These are phyloP conservation scores for Butyriboletus loyo DNA, from an alignment of 768 basidiomycete species.

Conservation along the genomic window DNA sequence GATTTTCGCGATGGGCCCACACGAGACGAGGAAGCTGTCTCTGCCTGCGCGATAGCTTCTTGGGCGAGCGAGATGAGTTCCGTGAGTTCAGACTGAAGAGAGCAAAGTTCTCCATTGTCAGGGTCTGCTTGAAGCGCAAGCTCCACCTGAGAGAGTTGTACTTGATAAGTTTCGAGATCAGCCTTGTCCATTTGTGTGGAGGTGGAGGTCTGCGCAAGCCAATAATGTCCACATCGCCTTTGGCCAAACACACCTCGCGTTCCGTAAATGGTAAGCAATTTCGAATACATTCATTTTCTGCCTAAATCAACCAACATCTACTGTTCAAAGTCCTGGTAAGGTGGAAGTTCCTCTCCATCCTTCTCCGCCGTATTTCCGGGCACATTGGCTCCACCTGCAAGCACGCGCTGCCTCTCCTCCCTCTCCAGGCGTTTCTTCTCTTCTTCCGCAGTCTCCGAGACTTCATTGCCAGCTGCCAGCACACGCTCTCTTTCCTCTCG, in stretches of 20 bases:
- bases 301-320: not conserved
- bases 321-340: constrained; percentile 40
- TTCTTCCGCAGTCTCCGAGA: constrained; percentile 52
- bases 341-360: constrained; percentile 39
- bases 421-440: constrained; percentile 65
- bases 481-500: constrained; percentile 51
- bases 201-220: not conserved
- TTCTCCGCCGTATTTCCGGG: constrained; percentile 28
- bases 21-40: constrained; percentile 59
- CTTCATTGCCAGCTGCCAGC: constrained; percentile 24
- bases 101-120: constrained; percentile 65
- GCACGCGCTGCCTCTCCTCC: constrained; percentile 60
- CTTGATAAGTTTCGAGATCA: constrained; percentile 88
- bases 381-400: constrained; percentile 21
- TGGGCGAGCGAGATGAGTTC: constrained; percentile 83
- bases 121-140: constrained; percentile 74
- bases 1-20: constrained; percentile 56
- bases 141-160: constrained; percentile 87
- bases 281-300: not conserved
- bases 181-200: constrained; percentile 44
- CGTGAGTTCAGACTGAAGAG: constrained; percentile 72
- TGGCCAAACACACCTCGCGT: constrained; percentile 1
- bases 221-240: not conserved
- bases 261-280: constrained; percentile 20
- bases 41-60: constrained; percentile 64